A percentile compares a stretch with the other conserved stretches of the same genome.
Conservation (phyloP, 345 rosid species). For the Pistacia atlantica region DNA sequence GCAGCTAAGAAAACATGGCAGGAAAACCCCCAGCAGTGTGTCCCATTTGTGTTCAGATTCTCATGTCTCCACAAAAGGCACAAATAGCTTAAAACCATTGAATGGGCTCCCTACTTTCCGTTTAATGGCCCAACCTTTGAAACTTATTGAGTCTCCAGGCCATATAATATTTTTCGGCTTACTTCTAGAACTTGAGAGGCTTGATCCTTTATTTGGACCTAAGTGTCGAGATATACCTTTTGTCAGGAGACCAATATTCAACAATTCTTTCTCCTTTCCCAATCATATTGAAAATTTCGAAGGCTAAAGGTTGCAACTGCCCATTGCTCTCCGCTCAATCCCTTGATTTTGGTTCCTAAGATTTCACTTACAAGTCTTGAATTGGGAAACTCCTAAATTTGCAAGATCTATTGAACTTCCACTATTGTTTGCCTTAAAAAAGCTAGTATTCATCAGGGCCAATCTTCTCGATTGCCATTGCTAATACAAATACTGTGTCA, state of each 20-base stretch:
- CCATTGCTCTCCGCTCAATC: constrained; percentile 43
- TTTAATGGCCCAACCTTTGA: constrained; percentile 32
- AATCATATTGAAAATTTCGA: constrained; percentile 46
- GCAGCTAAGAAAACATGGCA: constrained; percentile 41
- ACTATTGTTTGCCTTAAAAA: background rate
- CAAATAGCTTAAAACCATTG: constrained; percentile 19
- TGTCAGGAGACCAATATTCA: constrained; percentile 43
- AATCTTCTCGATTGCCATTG: constrained; percentile 13
- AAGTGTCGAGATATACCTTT: constrained; percentile 13
- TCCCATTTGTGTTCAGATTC: constrained; percentile 6
- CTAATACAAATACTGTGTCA: constrained; percentile 27
- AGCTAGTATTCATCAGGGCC: background rate
- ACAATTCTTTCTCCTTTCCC: constrained; percentile 30
- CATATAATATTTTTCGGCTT: constrained; percentile 15
- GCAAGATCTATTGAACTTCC: constrained; percentile 10
- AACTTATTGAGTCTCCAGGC: constrained; percentile 23
- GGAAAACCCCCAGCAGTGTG: constrained; percentile 26
- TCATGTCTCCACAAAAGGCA: constrained; percentile 11
- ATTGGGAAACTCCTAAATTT: background rate
- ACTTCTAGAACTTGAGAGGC: background rate
- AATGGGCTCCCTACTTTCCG: constrained; percentile 31
- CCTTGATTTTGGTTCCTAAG: constrained; percentile 31
- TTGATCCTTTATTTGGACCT: background rate
- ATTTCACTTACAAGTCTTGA: constrained; percentile 18
- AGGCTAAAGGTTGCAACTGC: constrained; percentile 35